phyloP scores from a whole-genome alignment of 2,329 filamentous ascomycete genomes.

The Thelonectria discophora region DNA sequence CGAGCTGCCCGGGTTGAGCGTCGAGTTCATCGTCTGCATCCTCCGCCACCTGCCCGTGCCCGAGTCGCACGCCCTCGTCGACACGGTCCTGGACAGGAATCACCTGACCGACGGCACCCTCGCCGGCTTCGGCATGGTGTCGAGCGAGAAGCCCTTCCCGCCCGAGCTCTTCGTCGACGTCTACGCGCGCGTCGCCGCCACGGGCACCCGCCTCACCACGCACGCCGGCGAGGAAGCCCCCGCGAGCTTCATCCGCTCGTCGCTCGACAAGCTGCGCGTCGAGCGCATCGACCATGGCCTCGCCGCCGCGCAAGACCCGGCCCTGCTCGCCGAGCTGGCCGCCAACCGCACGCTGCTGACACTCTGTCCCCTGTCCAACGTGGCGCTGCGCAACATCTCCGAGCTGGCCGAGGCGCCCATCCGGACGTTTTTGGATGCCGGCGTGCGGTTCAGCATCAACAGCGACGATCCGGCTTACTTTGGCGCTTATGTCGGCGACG shows the following conservation, averaged over 20 bases:
- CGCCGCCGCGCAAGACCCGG: conserved; percentile 67
- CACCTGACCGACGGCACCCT: conserved; percentile 63
- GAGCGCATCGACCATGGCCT: conserved; percentile 81
- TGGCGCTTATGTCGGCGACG: conserved; percentile 77
- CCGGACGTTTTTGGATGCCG: conserved; percentile 67
- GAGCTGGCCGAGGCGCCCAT: conserved; percentile 59
- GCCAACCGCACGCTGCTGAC: conserved; percentile 69
- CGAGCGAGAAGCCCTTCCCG: conserved; percentile 66
- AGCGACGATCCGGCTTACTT: conserved; percentile 81
- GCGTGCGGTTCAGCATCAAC: conserved; percentile 76
- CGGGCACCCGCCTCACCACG: conserved; percentile 68
- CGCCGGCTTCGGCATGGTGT: conserved; percentile 73
- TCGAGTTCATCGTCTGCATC: conserved; percentile 76
- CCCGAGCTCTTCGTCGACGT: conserved; percentile 69
- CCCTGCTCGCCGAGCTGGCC: conserved; percentile 67
- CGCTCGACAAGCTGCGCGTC: conserved; percentile 69
- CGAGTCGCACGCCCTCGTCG: conserved; percentile 57
- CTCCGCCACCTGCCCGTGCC: conserved; percentile 72
- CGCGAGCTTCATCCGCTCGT: conserved; percentile 69
- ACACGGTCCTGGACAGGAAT: conserved; percentile 45
- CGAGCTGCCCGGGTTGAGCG: conserved; percentile 71
- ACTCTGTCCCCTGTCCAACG: conserved; percentile 78
- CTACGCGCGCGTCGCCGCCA: conserved; percentile 60
- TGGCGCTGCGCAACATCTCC: conserved; percentile 49
- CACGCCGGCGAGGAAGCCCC: conserved; percentile 82